Base-by-base conservation (phyloP, 108 stramenopile species). In the Seminavis robusta region DNA sequence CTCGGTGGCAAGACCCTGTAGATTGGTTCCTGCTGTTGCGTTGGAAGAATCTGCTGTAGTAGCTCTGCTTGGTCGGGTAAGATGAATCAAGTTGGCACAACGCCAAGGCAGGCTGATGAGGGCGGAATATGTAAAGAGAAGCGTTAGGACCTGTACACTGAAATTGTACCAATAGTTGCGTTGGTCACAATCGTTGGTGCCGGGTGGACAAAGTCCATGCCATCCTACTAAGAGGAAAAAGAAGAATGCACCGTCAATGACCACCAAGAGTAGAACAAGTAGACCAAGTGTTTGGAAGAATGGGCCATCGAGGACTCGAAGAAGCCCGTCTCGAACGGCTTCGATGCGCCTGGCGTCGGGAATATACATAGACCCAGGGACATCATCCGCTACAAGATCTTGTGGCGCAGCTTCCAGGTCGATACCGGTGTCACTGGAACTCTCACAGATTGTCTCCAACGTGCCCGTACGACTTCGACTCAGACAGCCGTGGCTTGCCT, bases 171-270 rank as follows among this genome's bases (percentile, higher is more conserved):
- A 37, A 8, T 23, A 25, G 27, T 68, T 68, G 21, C 67, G 28
- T 4, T 59, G 59, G 7, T 61, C 39, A 32, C 69, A 70, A 28
- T 70, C 55, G 4, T n/a, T n/a, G n/a, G 17, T 56, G 1, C 46
- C 33, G 0, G 61, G 44, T 20, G 10, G 41, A 46, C 69, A 70
- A 46, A 70, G 17, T 15, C 17, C 39, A 3, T 70, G 69, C 47
- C 46, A 56, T 1, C 69, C 69, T 7, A 70, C 15, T 10, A 70
- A 24, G 24, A 70, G 52, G 29, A 62, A 70, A 56, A 70, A 70
- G 15, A 62, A 70, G 21, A 70, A 47, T 2, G 69, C 69, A 7
- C 69, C 69, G 26, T 63, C 61, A 4, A 36, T 45, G 10, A 70
- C 34, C 2, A 70, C 52, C 1, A 63, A 5, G 10, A 63, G 16